A percentile compares a stretch with the other conserved stretches of the same genome.
Evolutionary conservation across 805 yeast species (phyloP).

Genomic region (Suhomyces vadensis): DNA sequence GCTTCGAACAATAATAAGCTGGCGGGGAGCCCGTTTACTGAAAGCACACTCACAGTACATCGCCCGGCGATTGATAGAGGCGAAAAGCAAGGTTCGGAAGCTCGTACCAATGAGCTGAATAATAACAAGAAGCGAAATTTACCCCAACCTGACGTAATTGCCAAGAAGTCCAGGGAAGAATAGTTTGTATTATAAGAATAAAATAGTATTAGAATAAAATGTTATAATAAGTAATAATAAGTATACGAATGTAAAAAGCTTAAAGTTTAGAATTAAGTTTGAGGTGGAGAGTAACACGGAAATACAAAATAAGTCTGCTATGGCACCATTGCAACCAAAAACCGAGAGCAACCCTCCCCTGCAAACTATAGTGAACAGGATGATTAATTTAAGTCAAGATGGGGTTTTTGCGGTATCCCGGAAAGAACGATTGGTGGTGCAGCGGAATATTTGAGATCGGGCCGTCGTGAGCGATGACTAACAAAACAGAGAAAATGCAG

Average conservation of each 20-base stretch:
- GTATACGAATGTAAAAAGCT: not conserved
- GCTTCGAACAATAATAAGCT: slow-evolving; percentile 7
- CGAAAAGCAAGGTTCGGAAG: not conserved
- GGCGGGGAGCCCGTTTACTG: slow-evolving; percentile 25
- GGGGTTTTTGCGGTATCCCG: too few species aligned
- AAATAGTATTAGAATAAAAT: not conserved
- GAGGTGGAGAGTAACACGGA: not conserved
- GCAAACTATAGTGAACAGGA: too few species aligned
- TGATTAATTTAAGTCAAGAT: too few species aligned
- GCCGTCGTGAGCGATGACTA: too few species aligned
- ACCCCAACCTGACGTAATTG: slow-evolving; percentile 3
- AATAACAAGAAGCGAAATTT: slow-evolving; percentile 9
- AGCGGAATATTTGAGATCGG: not conserved
- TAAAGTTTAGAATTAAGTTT: not conserved
- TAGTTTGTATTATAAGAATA: not conserved
- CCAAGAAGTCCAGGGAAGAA: slow-evolving; percentile 8
- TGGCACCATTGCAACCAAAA: too few species aligned
- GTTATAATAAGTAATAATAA: too few species aligned
- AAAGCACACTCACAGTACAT: slow-evolving; percentile 33
- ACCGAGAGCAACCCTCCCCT: too few species aligned
- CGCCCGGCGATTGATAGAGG: slow-evolving; percentile 24
- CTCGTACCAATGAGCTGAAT: not conserved
- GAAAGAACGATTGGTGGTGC: too few species aligned
- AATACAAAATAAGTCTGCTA: too few species aligned
- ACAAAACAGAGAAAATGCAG: too few species aligned